Conservation (phyloP, 495 filamentous ascomycete species). For the Aspergillus cristatus region DNA sequence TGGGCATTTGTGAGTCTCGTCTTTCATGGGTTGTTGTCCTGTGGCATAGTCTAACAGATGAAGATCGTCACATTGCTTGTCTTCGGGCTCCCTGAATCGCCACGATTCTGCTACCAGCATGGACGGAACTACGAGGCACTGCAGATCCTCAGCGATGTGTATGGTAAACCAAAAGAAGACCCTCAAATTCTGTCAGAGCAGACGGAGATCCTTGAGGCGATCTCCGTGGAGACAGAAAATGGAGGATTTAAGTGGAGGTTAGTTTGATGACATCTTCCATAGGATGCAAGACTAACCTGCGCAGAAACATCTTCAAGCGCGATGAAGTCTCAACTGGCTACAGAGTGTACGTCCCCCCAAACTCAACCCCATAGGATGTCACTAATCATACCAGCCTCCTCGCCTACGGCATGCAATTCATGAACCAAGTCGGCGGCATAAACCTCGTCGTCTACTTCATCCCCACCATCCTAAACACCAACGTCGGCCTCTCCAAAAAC, state of each 20-base stretch:
- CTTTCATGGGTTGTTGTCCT: slow-evolving; percentile 28
- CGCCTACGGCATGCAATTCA: slow-evolving; percentile 41
- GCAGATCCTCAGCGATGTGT: slow-evolving; percentile 43
- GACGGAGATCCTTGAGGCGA: slow-evolving; percentile 32
- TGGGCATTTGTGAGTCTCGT: slow-evolving; percentile 20
- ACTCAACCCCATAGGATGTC: too few relatives aligned
- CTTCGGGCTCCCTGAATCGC: slow-evolving; percentile 35
- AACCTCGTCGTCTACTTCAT: slow-evolving; percentile 35
- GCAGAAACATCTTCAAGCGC: slow-evolving; percentile 35
- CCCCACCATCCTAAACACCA: slow-evolving; percentile 21
- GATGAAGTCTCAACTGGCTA: slow-evolving; percentile 44
- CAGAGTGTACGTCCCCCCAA: too few relatives aligned
- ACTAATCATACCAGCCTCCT: slow-evolving; percentile 38
- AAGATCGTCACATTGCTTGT: slow-evolving; percentile 23
- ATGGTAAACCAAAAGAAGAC: slow-evolving; percentile 31
- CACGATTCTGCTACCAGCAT: slow-evolving; percentile 36
- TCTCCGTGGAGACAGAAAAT: slow-evolving; percentile 40
- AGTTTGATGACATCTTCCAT: too few relatives aligned
- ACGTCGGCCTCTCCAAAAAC: slow-evolving; percentile 39
- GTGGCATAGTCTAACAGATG: slow-evolving; percentile 5
- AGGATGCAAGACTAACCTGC: too few relatives aligned
- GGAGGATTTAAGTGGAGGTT: slow-evolving; percentile 31
- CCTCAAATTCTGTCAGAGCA: slow-evolving; percentile 36
- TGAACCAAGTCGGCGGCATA: slow-evolving; percentile 41
- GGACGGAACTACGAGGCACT: slow-evolving; percentile 39